Evolutionary conservation across 805 yeast species (phyloP), one percentile per base, ranked within the genome.

Genomic region (Maudiozyma saulgeensis): DNA sequence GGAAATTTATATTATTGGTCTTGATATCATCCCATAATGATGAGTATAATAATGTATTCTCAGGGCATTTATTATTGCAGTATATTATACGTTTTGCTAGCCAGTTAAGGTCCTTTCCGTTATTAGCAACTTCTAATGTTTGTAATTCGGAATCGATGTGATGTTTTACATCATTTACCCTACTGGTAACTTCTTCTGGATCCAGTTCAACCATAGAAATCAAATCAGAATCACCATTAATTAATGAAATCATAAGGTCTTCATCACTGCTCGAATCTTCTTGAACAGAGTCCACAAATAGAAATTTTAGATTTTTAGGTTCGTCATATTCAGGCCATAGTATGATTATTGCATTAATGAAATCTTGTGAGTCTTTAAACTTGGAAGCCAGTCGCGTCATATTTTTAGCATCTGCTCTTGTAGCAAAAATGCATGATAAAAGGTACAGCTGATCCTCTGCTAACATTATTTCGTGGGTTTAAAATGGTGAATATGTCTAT

Each of bases 271-370:
- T 43, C 15, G 23, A 23, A 40, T 44, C 19, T 51, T 43, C 49
- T 18, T 45, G 54, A 18, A 37, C 37, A 4, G 18, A 16, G 11
- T 21, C 16, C 6, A 51, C 52, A 15, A 57, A 52, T 15, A 57
- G 45, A 31, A 55, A 59, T 18, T 43, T 26, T 42, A 63, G 45
- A 6, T 49, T 41, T 5, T 38, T 25, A 12, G 66, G 67, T 41
- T 61, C 62, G 35, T 55, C 61, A 18, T 58, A 45, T 51, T 64
- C 68, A 32, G 68, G 68, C 65, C 65, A 64, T 15, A 66, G 48
- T 13, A 61, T 58, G 40, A 65, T 56, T 9, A 60, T 40, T 2
- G 52, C 52, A 38, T 61, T 54, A 18, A 56, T 56, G 11, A 56
- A 49, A 6, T 54, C 60, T n/a, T 43, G 25, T 4, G 55, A 47